A percentile compares a stretch with the other conserved stretches of the same genome.
These are phyloP conservation scores for Ceriops decandra DNA, from an alignment of 345 rosid genomes.

Conservation along the genomic window DNA sequence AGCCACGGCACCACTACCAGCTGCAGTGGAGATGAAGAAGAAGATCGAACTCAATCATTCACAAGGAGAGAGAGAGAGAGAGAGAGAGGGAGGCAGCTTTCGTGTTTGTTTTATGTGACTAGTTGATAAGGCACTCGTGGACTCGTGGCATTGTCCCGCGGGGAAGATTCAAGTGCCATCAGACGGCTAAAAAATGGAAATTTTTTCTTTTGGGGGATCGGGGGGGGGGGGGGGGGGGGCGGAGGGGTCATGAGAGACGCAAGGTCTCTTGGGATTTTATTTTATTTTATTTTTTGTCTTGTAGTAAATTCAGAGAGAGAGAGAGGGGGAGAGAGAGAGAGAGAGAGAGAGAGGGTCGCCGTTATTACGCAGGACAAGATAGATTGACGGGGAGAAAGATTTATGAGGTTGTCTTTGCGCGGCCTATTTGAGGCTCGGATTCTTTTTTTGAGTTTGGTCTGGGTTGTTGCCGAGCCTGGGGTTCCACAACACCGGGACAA, in stretches of 20 bases:
- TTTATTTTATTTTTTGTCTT: too few relatives aligned
- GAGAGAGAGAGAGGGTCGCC: neutral
- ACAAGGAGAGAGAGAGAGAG: too few relatives aligned
- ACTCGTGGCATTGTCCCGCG: neutral
- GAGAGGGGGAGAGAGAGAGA: too few relatives aligned
- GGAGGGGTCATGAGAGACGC: neutral
- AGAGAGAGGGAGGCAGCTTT: too few relatives aligned
- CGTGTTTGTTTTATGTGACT: too few relatives aligned
- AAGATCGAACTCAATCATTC: too few relatives aligned
- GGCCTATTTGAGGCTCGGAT: neutral
- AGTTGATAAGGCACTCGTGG: too few relatives aligned
- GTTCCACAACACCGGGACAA: constrained; percentile 17
- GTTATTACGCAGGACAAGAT: neutral
- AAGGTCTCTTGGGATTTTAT: neutral
- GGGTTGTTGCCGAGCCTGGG: constrained; percentile 18
- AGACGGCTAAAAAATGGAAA: constrained; percentile 7
- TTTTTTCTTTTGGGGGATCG: too few relatives aligned
- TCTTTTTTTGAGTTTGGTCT: neutral
- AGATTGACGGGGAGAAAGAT: neutral
- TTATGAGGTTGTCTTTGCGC: constrained; percentile 16
- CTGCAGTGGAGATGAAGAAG: too few relatives aligned
- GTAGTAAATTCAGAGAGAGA: neutral
- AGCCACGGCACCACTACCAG: too few relatives aligned
- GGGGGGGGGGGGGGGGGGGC: too few relatives aligned
- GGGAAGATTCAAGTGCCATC: constrained; percentile 6